These are phyloP conservation scores for Camelina sativa DNA, from an alignment of 345 rosid genomes.

Conservation along the genomic window DNA sequence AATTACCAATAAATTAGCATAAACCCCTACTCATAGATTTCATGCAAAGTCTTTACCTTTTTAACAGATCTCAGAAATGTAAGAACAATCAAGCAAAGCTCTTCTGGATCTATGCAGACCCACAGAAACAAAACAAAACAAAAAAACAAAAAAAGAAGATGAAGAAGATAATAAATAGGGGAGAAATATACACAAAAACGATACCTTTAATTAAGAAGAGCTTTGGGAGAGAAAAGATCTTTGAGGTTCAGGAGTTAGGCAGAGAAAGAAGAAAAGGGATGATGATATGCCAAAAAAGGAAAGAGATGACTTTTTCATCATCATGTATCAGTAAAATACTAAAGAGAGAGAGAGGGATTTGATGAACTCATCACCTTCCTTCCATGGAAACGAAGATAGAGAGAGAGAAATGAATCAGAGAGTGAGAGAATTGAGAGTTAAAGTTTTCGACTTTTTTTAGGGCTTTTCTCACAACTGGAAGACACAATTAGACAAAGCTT, in stretches of 20 bases:
- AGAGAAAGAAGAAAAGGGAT: conserved; percentile 38
- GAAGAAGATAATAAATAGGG: conserved; percentile 1
- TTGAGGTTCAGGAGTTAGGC: conserved; percentile 4
- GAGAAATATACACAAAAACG: not conserved
- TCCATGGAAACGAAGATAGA: conserved; percentile 48
- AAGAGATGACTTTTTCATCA: conserved; percentile 35
- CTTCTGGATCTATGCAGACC: conserved; percentile 41
- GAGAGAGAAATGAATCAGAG: conserved; percentile 34
- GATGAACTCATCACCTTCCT: conserved; percentile 46
- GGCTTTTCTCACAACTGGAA: conserved; percentile 34
- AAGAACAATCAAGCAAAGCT: conserved; percentile 45
- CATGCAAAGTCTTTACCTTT: conserved; percentile 32
- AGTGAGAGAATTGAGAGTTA: conserved; percentile 39
- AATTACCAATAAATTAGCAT: not conserved
- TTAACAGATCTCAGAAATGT: conserved; percentile 49
- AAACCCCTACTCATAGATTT: not conserved
- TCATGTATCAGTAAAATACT: conserved; percentile 25
- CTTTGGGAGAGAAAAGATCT: conserved; percentile 24
- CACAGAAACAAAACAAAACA: conserved; percentile 32
- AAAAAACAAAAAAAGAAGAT: not conserved
- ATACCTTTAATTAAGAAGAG: conserved; percentile 21
- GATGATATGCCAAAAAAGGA: not conserved
- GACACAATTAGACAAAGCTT: conserved; percentile 3
- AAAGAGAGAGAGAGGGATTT: conserved; percentile 13
- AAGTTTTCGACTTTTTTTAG: conserved; percentile 42